Base-by-base conservation (phyloP, 768 basidiomycete species). In the Cyathus striatus region DNA sequence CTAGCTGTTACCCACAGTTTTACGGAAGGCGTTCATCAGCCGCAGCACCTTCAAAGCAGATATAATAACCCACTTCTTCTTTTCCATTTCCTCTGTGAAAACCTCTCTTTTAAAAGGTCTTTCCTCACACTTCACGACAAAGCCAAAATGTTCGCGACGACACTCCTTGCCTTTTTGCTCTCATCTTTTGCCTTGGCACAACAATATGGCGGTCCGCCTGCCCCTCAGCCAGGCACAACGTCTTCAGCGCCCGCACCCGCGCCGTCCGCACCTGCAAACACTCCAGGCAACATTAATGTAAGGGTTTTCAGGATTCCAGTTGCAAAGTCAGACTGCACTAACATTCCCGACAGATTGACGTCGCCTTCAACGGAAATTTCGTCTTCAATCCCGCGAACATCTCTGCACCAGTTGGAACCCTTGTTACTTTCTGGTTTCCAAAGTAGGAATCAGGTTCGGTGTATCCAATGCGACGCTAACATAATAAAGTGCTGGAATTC, bases 351-450 rank as follows among this genome's bases (percentile, higher is more conserved):
- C 41, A 77, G 73, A 54, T 79, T 46, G 53, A 76, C 34, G 79
- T 79, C 23, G 65, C 59, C 4, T 46, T 63, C 34, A 50, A 63
- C 13, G 63, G 60, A 4, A 43, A 52, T 12, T 70, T 75, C 49
- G 45, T 58, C 9, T 80, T 70, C 62, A 60, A 51, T 44, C 78
- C 77, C 2, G 22, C 52, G 36, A 73, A 75, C 48, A 49, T 80
- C 49, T 69, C 58, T 13, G 78, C 78, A 0, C 16, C 66, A 4
- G 69, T 72, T 16, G 73, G 73, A n/a, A 72, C 75, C n/a, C 45
- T 60, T 3, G 69, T 80, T 23, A 75, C 72, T 2, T 80, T 80
- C 61, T 72, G 58, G 51, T 75, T 79, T 66, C 73, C 76, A 7
- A 48, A 49, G 76, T 76, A 44, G 47, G 63, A 49, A 6, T 41